A percentile compares a stretch with the other conserved stretches of the same genome.
These are phyloP conservation scores for Pythium apleroticum DNA, from an alignment of 352 stramenopile species.

Conservation along the genomic window DNA sequence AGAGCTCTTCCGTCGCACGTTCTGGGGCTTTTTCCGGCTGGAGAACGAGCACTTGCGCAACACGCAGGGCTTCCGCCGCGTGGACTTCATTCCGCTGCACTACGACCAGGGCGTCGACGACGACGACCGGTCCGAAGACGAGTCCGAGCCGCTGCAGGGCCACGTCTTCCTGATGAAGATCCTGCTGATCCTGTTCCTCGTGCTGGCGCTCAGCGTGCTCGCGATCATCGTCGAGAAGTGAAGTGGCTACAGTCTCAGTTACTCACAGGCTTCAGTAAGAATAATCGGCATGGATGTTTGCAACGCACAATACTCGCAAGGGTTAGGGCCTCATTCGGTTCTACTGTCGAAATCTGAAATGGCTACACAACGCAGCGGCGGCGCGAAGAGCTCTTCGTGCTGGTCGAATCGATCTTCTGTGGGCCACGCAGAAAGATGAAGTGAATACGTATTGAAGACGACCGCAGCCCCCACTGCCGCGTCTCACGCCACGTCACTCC, in stretches of 20 bases:
- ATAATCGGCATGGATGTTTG: not conserved
- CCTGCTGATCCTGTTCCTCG: conserved; percentile 34
- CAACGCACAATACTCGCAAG: not conserved
- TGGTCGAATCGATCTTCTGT: not conserved
- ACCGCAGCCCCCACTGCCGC: not conserved
- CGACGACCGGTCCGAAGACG: conserved; percentile 34
- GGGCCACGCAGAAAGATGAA: too few relatives aligned
- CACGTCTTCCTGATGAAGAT: conserved; percentile 45
- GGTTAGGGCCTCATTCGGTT: not conserved
- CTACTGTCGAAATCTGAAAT: conserved; percentile 1
- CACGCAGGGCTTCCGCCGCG: conserved; percentile 78
- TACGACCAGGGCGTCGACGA: conserved; percentile 72
- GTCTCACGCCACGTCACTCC: not conserved
- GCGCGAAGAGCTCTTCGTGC: not conserved
- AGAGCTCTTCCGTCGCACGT: conserved; percentile 82
- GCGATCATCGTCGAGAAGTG: conserved; percentile 42
- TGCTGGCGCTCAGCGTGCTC: conserved; percentile 37
- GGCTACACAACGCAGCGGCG: not conserved
- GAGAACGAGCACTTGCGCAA: conserved; percentile 88
- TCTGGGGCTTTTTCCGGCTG: conserved; percentile 86
- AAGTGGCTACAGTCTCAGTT: conserved; percentile 3
- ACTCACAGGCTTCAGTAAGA: not conserved
- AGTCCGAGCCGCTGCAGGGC: conserved; percentile 30
- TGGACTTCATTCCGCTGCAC: conserved; percentile 83
- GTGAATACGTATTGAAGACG: too few relatives aligned